A percentile compares a stretch with the other conserved stretches of the same genome.
Conservation (phyloP, 257 asterid species). For the Pogostemon cablin region DNA sequence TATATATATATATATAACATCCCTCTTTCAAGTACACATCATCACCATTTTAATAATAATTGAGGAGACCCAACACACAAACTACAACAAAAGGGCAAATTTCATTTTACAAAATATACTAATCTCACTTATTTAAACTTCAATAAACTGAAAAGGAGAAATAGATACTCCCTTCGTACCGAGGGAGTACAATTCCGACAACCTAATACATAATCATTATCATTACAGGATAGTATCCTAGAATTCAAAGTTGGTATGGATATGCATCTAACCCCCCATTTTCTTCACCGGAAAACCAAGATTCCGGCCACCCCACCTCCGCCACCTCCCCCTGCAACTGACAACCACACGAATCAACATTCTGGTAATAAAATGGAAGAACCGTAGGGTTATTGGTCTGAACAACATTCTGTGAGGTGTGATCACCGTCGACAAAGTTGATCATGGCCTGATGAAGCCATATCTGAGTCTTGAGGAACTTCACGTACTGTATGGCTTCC, state of each 20-base stretch:
- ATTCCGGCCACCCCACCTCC: slow-evolving; percentile 29
- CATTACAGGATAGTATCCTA: not conserved
- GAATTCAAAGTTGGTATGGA: slow-evolving; percentile 14
- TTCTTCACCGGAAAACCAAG: slow-evolving; percentile 38
- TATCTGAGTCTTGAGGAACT: slow-evolving; percentile 75
- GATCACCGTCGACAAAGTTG: slow-evolving; percentile 32
- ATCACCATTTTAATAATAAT: no score
- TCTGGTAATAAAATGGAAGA: slow-evolving; percentile 25
- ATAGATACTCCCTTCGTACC: no score
- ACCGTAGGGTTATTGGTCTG: not conserved
- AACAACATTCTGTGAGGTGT: not conserved
- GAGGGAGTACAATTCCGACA: no score
- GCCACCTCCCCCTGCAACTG: slow-evolving; percentile 19
- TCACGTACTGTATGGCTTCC: slow-evolving; percentile 78
- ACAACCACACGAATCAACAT: slow-evolving; percentile 4
- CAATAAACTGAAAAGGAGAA: no score
- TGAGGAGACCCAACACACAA: no score
- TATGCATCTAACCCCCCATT: slow-evolving; percentile 30
- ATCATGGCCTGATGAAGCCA: slow-evolving; percentile 69
- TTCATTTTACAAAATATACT: no score
- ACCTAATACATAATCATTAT: no score
- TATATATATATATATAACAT: no score
- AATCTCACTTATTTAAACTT: no score
- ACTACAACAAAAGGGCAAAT: no score
- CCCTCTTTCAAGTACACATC: no score